phyloP scores from a whole-genome alignment of 805 yeast genomes.

The Wickerhamiella galacta region DNA sequence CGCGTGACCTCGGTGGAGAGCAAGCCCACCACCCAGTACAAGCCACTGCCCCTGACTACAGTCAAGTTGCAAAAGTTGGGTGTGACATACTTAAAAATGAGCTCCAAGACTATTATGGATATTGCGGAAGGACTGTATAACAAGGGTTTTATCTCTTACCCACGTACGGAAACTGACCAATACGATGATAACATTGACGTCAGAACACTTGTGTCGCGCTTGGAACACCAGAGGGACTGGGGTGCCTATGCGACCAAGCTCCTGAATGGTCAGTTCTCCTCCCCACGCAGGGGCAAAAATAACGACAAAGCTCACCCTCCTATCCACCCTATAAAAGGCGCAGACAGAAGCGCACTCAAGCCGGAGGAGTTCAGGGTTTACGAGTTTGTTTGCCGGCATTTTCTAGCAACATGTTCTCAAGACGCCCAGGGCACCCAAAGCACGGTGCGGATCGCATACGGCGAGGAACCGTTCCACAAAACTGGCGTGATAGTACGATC shows the following conservation, averaged over 20 bases:
- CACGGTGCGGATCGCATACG: conserved; percentile 56
- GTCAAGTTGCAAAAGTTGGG: conserved; percentile 86
- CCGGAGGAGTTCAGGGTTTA: conserved; percentile 49
- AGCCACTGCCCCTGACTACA: conserved; percentile 86
- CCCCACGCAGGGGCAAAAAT: conserved; percentile 66
- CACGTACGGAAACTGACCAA: conserved; percentile 90
- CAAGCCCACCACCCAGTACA: conserved; percentile 55
- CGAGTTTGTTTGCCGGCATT: conserved; percentile 71
- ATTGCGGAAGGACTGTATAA: conserved; percentile 74
- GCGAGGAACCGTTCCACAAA: conserved; percentile 51
- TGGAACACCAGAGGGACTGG: conserved; percentile 41
- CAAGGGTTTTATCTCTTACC: conserved; percentile 77
- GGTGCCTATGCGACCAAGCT: conserved; percentile 46
- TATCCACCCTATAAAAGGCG: conserved; percentile 59
- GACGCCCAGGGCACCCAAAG: conserved; percentile 73
- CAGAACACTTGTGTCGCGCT: conserved; percentile 41
- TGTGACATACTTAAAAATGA: conserved; percentile 50
- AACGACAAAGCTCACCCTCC: conserved; percentile 98
- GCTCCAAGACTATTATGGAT: conserved; percentile 63
- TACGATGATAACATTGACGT: conserved; percentile 71
- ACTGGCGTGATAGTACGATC: conserved; percentile 62
- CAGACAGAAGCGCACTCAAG: conserved; percentile 16
- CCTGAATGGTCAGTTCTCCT: conserved; percentile 31
- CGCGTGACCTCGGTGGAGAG: conserved; percentile 33
- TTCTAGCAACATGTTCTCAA: conserved; percentile 78